Conservation (phyloP, 2,329 filamentous ascomycete genomes). For the Nothomitra cinnamomea region DNA sequence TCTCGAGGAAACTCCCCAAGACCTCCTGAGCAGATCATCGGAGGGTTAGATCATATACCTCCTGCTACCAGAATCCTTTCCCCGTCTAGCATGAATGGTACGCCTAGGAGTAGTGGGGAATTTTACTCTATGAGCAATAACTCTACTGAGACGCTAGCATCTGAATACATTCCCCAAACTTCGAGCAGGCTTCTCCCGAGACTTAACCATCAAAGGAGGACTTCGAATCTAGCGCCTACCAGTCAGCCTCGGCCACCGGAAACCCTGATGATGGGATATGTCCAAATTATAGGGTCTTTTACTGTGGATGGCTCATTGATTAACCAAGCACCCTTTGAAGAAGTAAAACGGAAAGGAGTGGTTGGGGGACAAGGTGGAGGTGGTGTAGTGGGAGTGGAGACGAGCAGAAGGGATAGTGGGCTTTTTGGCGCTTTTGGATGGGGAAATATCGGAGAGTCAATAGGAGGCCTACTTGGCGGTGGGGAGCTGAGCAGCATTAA, state of each 20-base stretch:
- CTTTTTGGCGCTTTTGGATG: slow-evolving; percentile 75
- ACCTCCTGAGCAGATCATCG: neutral
- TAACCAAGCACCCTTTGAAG: slow-evolving; percentile 78
- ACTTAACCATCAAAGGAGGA: slow-evolving; percentile 19
- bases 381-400: slow-evolving; percentile 68
- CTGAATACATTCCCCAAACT: slow-evolving; percentile 51
- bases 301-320: slow-evolving; percentile 81
- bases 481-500: slow-evolving; percentile 84
- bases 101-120: slow-evolving; percentile 80
- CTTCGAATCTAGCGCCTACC: slow-evolving; percentile 24
- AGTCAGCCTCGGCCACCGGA: slow-evolving; percentile 41
- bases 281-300: slow-evolving; percentile 83
- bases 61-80: slow-evolving; percentile 56
- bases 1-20: neutral
- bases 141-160: slow-evolving; percentile 81
- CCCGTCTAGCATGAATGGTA: slow-evolving; percentile 57
- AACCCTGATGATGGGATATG: slow-evolving; percentile 93
- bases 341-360: slow-evolving; percentile 87
- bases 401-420: slow-evolving; percentile 56
- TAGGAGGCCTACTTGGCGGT: slow-evolving; percentile 73
- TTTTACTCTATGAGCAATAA: slow-evolving; percentile 93
- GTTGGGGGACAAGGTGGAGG: slow-evolving; percentile 68
- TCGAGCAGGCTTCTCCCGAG: slow-evolving; percentile 37
- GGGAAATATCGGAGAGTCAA: slow-evolving; percentile 71
- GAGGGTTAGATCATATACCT: slow-evolving; percentile 32